Percentiles rank a stretch among this genome's conserved stretches.
Evolutionary conservation across 345 rosid species (phyloP).

Genomic region (Populus tremula): DNA sequence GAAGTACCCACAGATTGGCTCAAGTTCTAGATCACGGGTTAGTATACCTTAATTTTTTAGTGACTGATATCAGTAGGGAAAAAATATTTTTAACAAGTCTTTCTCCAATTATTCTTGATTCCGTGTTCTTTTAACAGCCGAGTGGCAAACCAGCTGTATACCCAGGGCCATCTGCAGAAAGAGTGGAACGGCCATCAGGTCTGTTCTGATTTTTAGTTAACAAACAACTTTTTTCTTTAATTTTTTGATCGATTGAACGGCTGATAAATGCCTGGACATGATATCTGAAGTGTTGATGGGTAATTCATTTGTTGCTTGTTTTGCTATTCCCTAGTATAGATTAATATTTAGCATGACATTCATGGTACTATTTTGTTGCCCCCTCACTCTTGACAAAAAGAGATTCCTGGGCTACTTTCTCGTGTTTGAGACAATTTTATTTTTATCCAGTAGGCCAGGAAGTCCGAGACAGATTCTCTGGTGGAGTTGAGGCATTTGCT

Average conservation of each 20-base stretch:
- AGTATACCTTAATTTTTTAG: conserved; percentile 16
- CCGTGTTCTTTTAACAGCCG: conserved; percentile 31
- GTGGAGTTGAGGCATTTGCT: conserved; percentile 72
- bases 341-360: not conserved
- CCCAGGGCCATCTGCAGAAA: conserved; percentile 52
- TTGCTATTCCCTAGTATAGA: not conserved
- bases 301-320: not conserved
- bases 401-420: not conserved
- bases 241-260: not conserved
- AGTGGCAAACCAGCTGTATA: conserved; percentile 45
- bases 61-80: not conserved
- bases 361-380: not conserved
- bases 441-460: conserved; percentile 49
- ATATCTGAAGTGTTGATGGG: not conserved
- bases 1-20: conserved; percentile 80
- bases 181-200: conserved; percentile 53
- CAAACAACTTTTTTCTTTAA: not conserved
- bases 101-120: not conserved
- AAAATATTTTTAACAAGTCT: not conserved
- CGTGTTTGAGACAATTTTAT: conserved; percentile 9
- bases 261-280: not conserved
- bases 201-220: not conserved
- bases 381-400: not conserved
- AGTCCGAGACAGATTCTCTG: conserved; percentile 57
- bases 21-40: conserved; percentile 76